Conservation (phyloP, 148 eudicot genomes). For the Euryodendron excelsum region DNA sequence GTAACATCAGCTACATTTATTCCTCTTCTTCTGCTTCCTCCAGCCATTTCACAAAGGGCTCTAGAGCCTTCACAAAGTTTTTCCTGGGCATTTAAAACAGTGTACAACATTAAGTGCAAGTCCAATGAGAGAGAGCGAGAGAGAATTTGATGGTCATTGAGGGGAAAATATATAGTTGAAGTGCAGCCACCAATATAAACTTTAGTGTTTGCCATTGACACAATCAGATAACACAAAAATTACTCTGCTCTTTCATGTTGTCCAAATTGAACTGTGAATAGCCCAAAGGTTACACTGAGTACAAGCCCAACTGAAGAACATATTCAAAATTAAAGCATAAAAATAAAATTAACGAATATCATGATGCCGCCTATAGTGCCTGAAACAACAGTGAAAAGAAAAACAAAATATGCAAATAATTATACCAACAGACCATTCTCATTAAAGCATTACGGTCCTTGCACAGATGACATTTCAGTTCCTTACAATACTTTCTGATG, state of each 20-base stretch:
- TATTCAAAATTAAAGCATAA: no score
- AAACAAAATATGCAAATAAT: no score
- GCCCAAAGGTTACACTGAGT: neutral
- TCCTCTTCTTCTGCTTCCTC: constrained; percentile 99
- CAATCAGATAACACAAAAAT: no score
- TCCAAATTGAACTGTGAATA: neutral
- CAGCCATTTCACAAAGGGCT: constrained; percentile 94
- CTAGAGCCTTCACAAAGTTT: constrained; percentile 79
- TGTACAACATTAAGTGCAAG: neutral
- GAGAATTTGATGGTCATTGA: no score
- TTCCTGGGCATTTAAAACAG: constrained; percentile 51
- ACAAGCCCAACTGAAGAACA: neutral
- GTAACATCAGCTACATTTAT: constrained; percentile 20
- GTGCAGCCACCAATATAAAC: neutral
- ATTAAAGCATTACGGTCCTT: no score
- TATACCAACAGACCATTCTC: no score
- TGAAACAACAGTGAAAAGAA: no score
- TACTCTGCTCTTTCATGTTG: neutral
- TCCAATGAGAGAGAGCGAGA: neutral
- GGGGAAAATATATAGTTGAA: no score
- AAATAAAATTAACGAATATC: neutral
- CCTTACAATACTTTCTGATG: no score
- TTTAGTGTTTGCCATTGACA: no score
- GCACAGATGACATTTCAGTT: no score
- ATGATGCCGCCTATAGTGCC: neutral